These are phyloP conservation scores for Cardamine resedifolia DNA, from an alignment of 345 rosid genomes.

Conservation along the genomic window DNA sequence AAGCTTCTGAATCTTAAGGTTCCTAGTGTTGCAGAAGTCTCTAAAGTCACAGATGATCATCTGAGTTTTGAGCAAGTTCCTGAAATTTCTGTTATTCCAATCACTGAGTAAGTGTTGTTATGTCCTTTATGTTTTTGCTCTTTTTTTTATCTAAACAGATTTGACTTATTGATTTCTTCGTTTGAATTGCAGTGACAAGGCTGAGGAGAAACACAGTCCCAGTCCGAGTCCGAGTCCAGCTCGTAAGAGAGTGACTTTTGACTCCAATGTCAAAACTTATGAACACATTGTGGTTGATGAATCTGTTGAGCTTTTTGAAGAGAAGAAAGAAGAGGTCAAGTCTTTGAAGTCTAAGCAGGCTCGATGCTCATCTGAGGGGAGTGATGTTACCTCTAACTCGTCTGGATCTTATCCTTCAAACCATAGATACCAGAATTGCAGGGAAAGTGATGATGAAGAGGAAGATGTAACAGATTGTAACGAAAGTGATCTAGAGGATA, in stretches of 20 bases:
- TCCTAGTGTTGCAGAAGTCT: neutral
- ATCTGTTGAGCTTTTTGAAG: conserved; percentile 37
- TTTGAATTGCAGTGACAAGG: conserved; percentile 25
- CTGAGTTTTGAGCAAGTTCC: conserved; percentile 31
- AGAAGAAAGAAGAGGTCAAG: conserved; percentile 40
- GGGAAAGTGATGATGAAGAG: conserved; percentile 69
- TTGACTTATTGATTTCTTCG: neutral
- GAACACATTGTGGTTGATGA: conserved; percentile 56
- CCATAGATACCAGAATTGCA: conserved; percentile 70
- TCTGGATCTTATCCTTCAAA: conserved; percentile 65
- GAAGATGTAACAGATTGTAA: conserved; percentile 45
- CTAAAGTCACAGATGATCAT: neutral
- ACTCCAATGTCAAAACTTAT: conserved; percentile 61
- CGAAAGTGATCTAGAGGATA: conserved; percentile 47
- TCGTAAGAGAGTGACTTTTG: conserved; percentile 78
- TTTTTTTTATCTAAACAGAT: conserved; percentile 1
- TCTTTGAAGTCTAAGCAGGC: conserved; percentile 40
- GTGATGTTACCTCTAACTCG: conserved; percentile 53
- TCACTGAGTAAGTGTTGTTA: conserved; percentile 43
- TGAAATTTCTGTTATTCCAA: conserved; percentile 34
- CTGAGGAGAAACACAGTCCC: conserved; percentile 45
- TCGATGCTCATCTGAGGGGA: conserved; percentile 54
- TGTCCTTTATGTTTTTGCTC: neutral
- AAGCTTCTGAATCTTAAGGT: neutral
- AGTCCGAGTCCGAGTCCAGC: conserved; percentile 33